Evolutionary conservation across 1,284 basidiomycete genomes (phyloP), one percentile per base, ranked within the genome.

Genomic region (Laetiporus sulphureus): DNA sequence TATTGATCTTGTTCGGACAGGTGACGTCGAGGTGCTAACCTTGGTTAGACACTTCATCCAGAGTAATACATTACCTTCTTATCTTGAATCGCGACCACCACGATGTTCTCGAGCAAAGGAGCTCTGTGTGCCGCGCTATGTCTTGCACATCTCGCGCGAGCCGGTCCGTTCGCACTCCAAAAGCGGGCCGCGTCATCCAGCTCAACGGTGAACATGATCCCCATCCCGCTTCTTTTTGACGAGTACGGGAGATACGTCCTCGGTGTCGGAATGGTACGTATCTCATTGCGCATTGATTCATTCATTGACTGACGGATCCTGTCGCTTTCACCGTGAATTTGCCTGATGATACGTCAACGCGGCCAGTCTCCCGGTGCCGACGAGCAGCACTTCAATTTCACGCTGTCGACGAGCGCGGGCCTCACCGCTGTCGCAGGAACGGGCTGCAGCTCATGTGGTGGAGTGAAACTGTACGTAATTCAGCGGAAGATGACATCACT

Each of bases 401-500:
- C 63, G 21, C 41, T 71, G n/a, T 57, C 65, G 4, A 67, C 63
- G 5, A 61, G 63, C 32, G 62, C 63, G 0, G 65, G 64, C 7
- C 61, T 60, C 27, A 59, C 56, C 2, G 55, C 58, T 8, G 65
- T 69, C 13, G 65, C 64, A 7, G 66, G 64, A 8, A 43, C 52
- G 10, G 44, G 46, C 13, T 68, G 67, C 43, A 44, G 43, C 30
- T 51, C 56, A 6, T 68, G 66, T 44, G 51, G 44, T 18, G 52
- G 50, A 24, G 57, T 56, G 18, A 47, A 54, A 32, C 42, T 56
- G 64, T 65, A 43, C 13, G 60, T 61, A 13, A 11, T 13, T 35
- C n/a, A 4, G 22, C n/a, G 25, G 7, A 27, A 27, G 7, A 27
- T 27, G n/a, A n/a, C n/a, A n/a, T n/a, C n/a, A n/a, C 13, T 20